Base-by-base conservation (phyloP, 2,329 filamentous ascomycete genomes). In the Clarireedia paspali region DNA sequence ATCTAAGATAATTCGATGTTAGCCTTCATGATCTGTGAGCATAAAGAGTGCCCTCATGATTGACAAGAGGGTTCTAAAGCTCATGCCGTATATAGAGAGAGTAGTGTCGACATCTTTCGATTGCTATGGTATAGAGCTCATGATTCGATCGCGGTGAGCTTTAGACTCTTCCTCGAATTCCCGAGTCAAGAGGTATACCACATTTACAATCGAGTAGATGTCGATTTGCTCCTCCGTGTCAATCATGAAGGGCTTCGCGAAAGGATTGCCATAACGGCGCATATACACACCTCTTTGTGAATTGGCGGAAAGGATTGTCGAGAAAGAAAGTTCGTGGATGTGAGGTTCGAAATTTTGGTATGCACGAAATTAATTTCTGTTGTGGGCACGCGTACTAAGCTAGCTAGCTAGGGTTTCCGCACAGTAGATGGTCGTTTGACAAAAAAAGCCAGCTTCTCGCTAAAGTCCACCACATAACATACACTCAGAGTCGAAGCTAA, bases 21-120 rank as follows among this genome's bases (percentile, higher is more conserved):
- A 85, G 82, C 80, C 80, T 79, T 79, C 73, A 76, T 77, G 78
- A 78, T 70, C 73, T 71, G 71, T 76, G 60, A 84, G 82, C 82
- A 74, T 78, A 80, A 77, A 85, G 83, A 86, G 83, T 86, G 82
- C 83, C 83, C 82, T 81, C 77, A 72, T 69, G 66, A 65, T 68
- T 62, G 63, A 65, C 64, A 69, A 74, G 76, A 83, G 82, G 83
- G 83, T 85, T 87, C 83, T 84, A 78, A 82, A 72, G 82, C 83
- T 82, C 82, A 77, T 73, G 77, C 76, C 77, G 78, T 75, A 77
- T 77, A 77, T 76, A 78, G 77, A 77, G 80, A 74, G 77, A 77
- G 79, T 77, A 64, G 82, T 85, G 82, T 85, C 82, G 63, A 59
- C 59, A 64, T 68, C 66, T 67, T 67, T 65, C 65, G 63, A 65